These are phyloP conservation scores for Phytopythium chamaehyphon DNA, from an alignment of 352 stramenopile species.

Conservation along the genomic window DNA sequence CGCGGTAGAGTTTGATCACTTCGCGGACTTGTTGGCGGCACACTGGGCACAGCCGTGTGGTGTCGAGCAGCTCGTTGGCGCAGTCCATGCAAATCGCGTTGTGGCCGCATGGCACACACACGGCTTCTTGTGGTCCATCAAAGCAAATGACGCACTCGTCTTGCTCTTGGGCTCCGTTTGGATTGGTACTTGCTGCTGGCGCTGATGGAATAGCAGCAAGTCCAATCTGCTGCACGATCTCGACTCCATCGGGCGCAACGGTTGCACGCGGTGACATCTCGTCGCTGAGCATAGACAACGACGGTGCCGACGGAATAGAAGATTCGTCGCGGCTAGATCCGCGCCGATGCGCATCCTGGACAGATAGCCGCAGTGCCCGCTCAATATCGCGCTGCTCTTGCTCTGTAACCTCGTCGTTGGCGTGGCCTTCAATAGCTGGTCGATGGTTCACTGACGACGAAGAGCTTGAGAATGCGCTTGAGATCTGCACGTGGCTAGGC, in stretches of 20 bases:
- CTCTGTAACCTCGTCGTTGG: conserved; percentile 17
- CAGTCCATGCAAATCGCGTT: conserved; percentile 86
- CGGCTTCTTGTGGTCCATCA: conserved; percentile 62
- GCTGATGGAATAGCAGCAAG: conserved; percentile 9
- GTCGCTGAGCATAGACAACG: conserved; percentile 11
- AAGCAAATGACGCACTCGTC: conserved; percentile 84
- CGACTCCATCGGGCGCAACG: conserved; percentile 62
- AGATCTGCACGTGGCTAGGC: conserved; percentile 2
- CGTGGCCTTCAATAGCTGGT: neutral
- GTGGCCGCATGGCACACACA: conserved; percentile 83
- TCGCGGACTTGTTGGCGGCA: conserved; percentile 72
- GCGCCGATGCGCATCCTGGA: conserved; percentile 40
- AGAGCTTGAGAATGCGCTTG: conserved; percentile 5
- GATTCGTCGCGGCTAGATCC: conserved; percentile 1
- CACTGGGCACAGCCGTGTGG: conserved; percentile 63
- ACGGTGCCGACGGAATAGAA: conserved; percentile 23
- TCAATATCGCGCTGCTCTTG: conserved; percentile 61
- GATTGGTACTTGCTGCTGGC: conserved; percentile 5
- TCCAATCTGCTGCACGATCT: conserved; percentile 67
- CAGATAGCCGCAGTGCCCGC: conserved; percentile 47
- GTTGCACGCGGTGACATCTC: conserved; percentile 34
- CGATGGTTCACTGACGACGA: neutral
- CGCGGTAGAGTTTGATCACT: conserved; percentile 71
- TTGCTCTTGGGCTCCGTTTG: neutral
- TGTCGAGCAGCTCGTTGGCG: conserved; percentile 58